These are phyloP conservation scores for Mitragyna speciosa DNA, from an alignment of 257 asterid genomes.

Conservation along the genomic window DNA sequence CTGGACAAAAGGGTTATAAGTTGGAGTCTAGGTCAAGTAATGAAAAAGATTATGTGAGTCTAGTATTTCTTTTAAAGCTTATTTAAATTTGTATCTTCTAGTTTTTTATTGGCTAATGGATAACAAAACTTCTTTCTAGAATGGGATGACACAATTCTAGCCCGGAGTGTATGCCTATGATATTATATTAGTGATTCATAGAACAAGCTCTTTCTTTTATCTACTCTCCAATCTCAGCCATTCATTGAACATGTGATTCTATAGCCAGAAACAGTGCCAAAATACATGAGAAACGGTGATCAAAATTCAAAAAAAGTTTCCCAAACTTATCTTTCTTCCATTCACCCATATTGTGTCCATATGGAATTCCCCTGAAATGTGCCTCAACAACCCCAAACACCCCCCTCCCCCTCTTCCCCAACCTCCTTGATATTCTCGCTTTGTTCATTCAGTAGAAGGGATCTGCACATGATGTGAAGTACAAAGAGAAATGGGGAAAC, in stretches of 20 bases:
- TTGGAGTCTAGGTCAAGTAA: not conserved
- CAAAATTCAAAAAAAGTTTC: not conserved
- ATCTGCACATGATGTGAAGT: not conserved
- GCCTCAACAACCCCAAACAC: too few species aligned
- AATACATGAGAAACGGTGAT: too few species aligned
- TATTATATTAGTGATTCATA: not conserved
- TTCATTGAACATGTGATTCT: not conserved
- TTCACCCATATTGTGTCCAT: not conserved
- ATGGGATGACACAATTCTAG: too few species aligned
- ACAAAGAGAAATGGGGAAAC: not conserved
- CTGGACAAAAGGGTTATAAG: not conserved
- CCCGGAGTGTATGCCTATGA: too few species aligned
- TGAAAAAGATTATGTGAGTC: not conserved
- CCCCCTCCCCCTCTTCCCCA: too few species aligned
- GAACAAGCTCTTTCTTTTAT: too few species aligned
- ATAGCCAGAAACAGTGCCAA: not conserved
- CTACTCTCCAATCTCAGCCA: too few species aligned
- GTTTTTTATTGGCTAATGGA: too few species aligned
- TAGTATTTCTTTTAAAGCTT: not conserved
- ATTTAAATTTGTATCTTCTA: too few species aligned
- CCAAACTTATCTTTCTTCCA: too few species aligned
- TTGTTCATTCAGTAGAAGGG: not conserved
- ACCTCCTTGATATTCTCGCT: not conserved
- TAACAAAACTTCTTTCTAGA: too few species aligned
- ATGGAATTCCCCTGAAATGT: not conserved